These are phyloP conservation scores for Cystofilobasidium ferigula DNA, from an alignment of 768 basidiomycete species.

Conservation along the genomic window DNA sequence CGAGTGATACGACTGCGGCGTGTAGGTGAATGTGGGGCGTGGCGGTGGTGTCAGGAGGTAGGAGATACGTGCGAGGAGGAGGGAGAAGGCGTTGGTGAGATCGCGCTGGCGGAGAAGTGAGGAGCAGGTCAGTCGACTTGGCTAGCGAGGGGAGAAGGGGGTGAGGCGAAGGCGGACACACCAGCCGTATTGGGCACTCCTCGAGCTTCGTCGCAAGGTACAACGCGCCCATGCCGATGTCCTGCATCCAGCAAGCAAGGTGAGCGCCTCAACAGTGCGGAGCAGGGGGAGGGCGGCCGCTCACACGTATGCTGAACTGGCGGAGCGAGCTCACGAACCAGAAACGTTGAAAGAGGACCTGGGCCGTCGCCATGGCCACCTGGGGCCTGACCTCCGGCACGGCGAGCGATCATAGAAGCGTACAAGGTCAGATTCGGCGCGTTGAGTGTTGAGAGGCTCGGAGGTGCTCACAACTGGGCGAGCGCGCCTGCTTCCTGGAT, in stretches of 20 bases:
- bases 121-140: neutral
- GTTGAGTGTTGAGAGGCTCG: neutral
- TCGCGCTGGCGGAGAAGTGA: slow-evolving; percentile 45
- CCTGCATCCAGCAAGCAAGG: slow-evolving; percentile 42
- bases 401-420: too few species aligned
- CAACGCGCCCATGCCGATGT: slow-evolving; percentile 77
- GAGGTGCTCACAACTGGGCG: slow-evolving; percentile 61
- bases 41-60: slow-evolving; percentile 42
- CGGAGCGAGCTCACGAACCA: slow-evolving; percentile 93
- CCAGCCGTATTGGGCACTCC: slow-evolving; percentile 76
- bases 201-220: slow-evolving; percentile 79
- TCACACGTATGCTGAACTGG: slow-evolving; percentile 82
- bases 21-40: slow-evolving; percentile 47
- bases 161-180: too few species aligned
- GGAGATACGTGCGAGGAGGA: slow-evolving; percentile 63
- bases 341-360: slow-evolving; percentile 91
- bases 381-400: slow-evolving; percentile 51
- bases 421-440: neutral
- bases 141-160: neutral
- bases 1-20: slow-evolving; percentile 80
- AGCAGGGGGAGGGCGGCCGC: slow-evolving; percentile 32
- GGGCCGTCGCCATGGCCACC: slow-evolving; percentile 90
- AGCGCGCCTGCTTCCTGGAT: slow-evolving; percentile 90
- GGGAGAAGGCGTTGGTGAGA: slow-evolving; percentile 85
- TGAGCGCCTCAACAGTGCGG: neutral